A percentile compares a stretch with the other conserved stretches of the same genome.
Conservation (phyloP, 805 yeast genomes). For the Candida patagonica region DNA sequence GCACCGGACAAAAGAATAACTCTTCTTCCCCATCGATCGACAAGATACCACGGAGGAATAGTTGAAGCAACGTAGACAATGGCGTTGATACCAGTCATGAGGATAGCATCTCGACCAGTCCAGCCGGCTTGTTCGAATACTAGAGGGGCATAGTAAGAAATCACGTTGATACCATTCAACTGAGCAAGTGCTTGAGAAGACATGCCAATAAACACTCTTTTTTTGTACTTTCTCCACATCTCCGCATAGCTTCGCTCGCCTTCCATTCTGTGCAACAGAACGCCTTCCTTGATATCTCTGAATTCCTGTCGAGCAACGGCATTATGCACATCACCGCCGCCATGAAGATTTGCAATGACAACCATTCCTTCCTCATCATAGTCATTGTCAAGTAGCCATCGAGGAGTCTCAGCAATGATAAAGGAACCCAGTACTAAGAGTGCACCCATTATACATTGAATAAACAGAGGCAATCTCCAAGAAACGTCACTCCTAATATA, state of each 20-base stretch:
- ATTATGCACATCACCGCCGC: constrained; percentile 66
- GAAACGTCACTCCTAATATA: constrained; percentile 50
- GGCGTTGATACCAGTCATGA: constrained; percentile 81
- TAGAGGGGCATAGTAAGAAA: constrained; percentile 86
- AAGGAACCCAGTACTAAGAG: constrained; percentile 65
- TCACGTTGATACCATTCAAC: constrained; percentile 85
- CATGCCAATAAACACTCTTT: constrained; percentile 79
- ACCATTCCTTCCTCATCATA: constrained; percentile 70
- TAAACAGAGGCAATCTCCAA: constrained; percentile 72
- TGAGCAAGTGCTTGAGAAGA: constrained; percentile 89
- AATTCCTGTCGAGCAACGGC: constrained; percentile 63
- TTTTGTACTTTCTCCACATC: constrained; percentile 67
- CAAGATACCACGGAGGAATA: constrained; percentile 83
- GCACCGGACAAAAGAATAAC: constrained; percentile 79
- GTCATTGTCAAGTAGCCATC: constrained; percentile 83
- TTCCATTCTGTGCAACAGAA: constrained; percentile 65
- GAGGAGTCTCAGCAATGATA: constrained; percentile 76
- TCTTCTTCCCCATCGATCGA: constrained; percentile 86
- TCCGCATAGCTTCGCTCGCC: constrained; percentile 69
- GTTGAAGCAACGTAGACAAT: constrained; percentile 56
- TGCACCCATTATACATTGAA: constrained; percentile 68
- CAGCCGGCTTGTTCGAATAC: constrained; percentile 95
- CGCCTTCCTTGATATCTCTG: constrained; percentile 72
- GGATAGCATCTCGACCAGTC: constrained; percentile 76
- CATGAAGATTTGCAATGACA: constrained; percentile 74